These are phyloP conservation scores for Phytophthora podocarpi DNA, from an alignment of 352 stramenopile genomes.

Conservation along the genomic window DNA sequence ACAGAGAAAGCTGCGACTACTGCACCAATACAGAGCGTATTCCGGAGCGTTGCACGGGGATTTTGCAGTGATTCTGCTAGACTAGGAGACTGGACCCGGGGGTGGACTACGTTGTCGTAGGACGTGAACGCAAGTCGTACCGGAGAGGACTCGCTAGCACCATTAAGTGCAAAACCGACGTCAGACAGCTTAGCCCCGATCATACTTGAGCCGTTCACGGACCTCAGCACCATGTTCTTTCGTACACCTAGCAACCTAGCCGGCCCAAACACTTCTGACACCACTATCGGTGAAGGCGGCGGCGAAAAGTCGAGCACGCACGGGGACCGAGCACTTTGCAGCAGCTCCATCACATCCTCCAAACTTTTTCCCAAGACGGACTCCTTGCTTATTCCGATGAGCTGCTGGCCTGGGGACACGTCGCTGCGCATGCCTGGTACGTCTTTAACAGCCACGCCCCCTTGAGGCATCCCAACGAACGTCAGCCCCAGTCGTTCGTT, in stretches of 20 bases:
- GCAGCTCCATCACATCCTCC: constrained; percentile 40
- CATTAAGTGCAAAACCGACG: constrained; percentile 30
- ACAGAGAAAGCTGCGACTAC: constrained; percentile 44
- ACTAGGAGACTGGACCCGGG: not conserved
- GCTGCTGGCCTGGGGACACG: constrained; percentile 44
- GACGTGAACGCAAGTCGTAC: constrained; percentile 39
- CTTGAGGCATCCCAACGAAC: constrained; percentile 45
- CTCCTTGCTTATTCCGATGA: constrained; percentile 47
- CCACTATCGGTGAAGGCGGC: constrained; percentile 48
- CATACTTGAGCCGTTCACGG: constrained; percentile 40
- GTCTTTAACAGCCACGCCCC: constrained; percentile 51
- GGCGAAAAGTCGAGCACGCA: constrained; percentile 57
- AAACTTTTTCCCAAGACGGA: constrained; percentile 43
- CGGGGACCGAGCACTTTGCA: constrained; percentile 40
- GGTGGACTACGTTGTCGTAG: constrained; percentile 13
- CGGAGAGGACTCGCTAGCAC: constrained; percentile 24
- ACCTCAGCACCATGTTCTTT: constrained; percentile 45
- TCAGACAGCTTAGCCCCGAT: constrained; percentile 44
- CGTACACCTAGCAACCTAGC: constrained; percentile 35
- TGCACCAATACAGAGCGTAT: constrained; percentile 50
- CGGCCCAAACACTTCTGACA: constrained; percentile 36
- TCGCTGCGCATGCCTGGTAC: constrained; percentile 26
- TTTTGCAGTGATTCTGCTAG: not conserved
- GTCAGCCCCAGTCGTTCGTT: constrained; percentile 53
- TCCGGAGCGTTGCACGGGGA: constrained; percentile 22